phyloP scores from a whole-genome alignment of 305 asterid genomes.

The Fraxinus albicans region DNA sequence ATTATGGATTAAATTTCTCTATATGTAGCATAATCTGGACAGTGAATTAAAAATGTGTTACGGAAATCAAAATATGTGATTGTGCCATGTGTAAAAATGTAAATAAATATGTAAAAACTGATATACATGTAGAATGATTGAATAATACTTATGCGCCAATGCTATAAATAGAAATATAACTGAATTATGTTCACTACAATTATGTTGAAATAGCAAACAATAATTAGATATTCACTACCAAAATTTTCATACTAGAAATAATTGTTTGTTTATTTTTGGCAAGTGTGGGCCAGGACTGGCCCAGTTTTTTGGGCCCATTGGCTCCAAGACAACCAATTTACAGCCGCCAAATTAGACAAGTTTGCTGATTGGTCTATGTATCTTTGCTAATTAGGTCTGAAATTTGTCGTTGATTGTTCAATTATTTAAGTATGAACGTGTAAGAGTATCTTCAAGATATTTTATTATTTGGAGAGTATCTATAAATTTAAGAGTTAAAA shows the following conservation, averaged over 20 bases:
- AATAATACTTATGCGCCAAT: not conserved
- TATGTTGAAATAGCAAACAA: not conserved
- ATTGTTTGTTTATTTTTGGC: not conserved
- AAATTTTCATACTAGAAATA: not conserved
- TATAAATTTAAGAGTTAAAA: no score
- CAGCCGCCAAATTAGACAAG: not conserved
- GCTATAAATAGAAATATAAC: not conserved
- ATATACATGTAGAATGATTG: no score
- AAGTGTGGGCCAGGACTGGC: not conserved
- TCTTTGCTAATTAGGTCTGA: not conserved
- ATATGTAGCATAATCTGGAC: no score
- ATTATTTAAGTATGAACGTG: not conserved
- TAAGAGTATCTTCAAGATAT: no score
- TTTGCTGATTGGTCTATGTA: no score
- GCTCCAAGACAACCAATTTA: not conserved
- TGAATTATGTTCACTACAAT: not conserved
- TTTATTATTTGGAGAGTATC: no score
- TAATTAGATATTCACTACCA: not conserved
- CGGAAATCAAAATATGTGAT: no score
- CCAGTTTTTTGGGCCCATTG: not conserved
- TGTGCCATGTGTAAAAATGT: no score
- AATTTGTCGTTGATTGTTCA: not conserved
- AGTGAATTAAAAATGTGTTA: no score
- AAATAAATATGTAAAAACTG: no score
- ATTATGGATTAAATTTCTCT: no score